These are phyloP conservation scores for Narthecium ossifragum DNA, from an alignment of 106 monocot species.

Conservation along the genomic window DNA sequence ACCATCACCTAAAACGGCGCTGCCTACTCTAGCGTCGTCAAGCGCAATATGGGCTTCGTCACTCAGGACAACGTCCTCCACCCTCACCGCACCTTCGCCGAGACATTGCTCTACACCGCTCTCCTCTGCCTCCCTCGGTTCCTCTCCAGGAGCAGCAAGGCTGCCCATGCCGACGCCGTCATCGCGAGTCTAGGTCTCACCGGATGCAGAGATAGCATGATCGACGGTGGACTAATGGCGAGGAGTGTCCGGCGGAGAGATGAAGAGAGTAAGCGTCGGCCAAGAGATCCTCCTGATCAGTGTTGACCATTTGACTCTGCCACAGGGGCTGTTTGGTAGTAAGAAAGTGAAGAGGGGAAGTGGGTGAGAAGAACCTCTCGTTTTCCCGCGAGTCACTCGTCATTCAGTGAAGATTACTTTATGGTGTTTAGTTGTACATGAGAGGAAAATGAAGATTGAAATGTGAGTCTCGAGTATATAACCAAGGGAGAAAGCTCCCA, in stretches of 20 bases:
- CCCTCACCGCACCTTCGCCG: slow-evolving; percentile 53
- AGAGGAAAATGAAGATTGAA: no score
- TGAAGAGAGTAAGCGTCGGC: slow-evolving; percentile 46
- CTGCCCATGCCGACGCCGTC: slow-evolving; percentile 23
- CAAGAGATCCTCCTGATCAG: slow-evolving; percentile 61
- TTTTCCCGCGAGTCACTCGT: no score
- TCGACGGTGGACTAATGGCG: slow-evolving; percentile 33
- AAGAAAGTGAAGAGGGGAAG: no score
- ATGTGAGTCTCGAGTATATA: no score
- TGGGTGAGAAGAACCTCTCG: no score
- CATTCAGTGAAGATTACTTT: no score
- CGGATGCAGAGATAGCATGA: slow-evolving; percentile 14
- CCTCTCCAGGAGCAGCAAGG: slow-evolving; percentile 24
- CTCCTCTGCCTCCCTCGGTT: slow-evolving; percentile 35
- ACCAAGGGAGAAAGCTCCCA: no score
- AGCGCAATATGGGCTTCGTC: slow-evolving; percentile 47
- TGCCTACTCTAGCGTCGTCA: slow-evolving; percentile 32
- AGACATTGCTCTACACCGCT: slow-evolving; percentile 50
- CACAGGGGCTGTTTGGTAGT: no score
- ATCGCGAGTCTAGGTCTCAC: slow-evolving; percentile 31
- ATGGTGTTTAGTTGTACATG: no score
- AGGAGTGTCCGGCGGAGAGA: slow-evolving; percentile 56
- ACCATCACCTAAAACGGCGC: slow-evolving; percentile 51
- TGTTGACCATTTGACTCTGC: no score
- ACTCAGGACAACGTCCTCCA: slow-evolving; percentile 64